Conservation (phyloP, 2,329 filamentous ascomycete species). For the Epichloe baconii region DNA sequence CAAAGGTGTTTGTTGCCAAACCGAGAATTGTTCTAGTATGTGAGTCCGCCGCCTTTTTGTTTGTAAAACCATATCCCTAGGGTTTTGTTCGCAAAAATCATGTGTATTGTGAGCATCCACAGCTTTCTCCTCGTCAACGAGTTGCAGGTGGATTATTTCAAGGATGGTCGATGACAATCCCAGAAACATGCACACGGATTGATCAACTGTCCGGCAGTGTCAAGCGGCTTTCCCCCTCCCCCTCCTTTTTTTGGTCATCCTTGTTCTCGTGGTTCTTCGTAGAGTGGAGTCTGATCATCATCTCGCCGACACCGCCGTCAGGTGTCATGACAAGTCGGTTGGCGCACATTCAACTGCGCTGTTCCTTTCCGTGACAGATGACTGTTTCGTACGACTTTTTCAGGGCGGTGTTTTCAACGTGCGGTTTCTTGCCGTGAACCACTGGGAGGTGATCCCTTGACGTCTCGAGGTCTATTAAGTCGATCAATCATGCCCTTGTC, state of each 20-base stretch:
- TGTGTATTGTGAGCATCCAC: constrained; percentile 2
- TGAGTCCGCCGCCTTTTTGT: constrained; percentile 2
- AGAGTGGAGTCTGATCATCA: no score
- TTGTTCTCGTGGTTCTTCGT: not conserved
- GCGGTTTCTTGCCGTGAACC: constrained; percentile 2
- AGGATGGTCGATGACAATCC: not conserved
- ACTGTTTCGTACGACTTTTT: no score
- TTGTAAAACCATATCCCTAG: constrained; percentile 2
- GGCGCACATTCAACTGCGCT: no score
- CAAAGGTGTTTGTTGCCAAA: constrained; percentile 11
- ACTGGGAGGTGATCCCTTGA: constrained; percentile 4
- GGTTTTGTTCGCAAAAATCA: constrained; percentile 1
- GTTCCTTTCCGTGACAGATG: no score
- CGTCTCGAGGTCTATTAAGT: constrained; percentile 27
- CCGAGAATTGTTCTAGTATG: constrained; percentile 7
- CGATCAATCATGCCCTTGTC: constrained; percentile 42
- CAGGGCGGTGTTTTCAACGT: constrained; percentile 2
- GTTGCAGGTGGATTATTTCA: not conserved
- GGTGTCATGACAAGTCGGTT: no score
- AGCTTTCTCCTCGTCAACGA: constrained; percentile 10
- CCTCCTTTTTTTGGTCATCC: not conserved
- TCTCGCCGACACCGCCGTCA: no score
- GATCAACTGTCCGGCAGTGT: constrained; percentile 11
- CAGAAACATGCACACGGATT: constrained; percentile 1
- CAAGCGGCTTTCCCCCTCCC: not conserved